These are phyloP conservation scores for Teunomyces pallodes DNA, from an alignment of 805 yeast genomes.

Conservation along the genomic window DNA sequence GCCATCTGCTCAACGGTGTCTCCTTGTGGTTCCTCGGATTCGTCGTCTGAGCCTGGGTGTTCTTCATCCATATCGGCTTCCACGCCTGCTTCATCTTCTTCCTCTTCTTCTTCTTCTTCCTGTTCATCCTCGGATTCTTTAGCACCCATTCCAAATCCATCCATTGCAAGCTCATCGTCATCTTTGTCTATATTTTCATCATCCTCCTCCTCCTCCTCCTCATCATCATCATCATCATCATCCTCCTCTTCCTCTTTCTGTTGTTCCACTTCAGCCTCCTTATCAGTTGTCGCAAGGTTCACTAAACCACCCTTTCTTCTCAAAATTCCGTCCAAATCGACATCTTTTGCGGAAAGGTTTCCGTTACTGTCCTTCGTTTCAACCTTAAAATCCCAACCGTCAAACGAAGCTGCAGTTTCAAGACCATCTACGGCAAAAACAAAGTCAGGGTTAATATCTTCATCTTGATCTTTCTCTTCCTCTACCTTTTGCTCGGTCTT, in stretches of 20 bases:
- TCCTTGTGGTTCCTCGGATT: slow-evolving; percentile 30
- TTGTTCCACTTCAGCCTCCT: slow-evolving; percentile 8
- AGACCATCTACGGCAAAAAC: slow-evolving; percentile 64
- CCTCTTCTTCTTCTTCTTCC: slow-evolving; percentile 33
- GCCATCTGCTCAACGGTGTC: slow-evolving; percentile 85
- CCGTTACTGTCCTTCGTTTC: slow-evolving; percentile 30
- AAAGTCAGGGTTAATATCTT: slow-evolving; percentile 71
- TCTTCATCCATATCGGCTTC: slow-evolving; percentile 33
- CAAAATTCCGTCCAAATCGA: slow-evolving; percentile 84
- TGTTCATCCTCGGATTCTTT: slow-evolving; percentile 27
- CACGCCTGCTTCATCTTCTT: slow-evolving; percentile 24
- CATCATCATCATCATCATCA: slow-evolving; percentile 23
- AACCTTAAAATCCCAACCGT: slow-evolving; percentile 84
- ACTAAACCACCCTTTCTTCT: slow-evolving; percentile 78
- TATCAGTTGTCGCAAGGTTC: slow-evolving; percentile 47
- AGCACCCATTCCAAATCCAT: slow-evolving; percentile 46
- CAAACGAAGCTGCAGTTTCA: slow-evolving; percentile 46
- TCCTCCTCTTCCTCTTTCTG: slow-evolving; percentile 16
- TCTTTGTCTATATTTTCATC: slow-evolving; percentile 22
- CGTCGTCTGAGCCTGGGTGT: slow-evolving; percentile 25
- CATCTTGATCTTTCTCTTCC: slow-evolving; percentile 37
- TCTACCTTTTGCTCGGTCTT: slow-evolving; percentile 19
- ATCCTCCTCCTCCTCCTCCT: slow-evolving; percentile 18
- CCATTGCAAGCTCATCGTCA: slow-evolving; percentile 39
- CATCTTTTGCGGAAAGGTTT: slow-evolving; percentile 45